phyloP scores from a whole-genome alignment of 2,329 filamentous ascomycete species.

The Pseudogymnoascus destructans region DNA sequence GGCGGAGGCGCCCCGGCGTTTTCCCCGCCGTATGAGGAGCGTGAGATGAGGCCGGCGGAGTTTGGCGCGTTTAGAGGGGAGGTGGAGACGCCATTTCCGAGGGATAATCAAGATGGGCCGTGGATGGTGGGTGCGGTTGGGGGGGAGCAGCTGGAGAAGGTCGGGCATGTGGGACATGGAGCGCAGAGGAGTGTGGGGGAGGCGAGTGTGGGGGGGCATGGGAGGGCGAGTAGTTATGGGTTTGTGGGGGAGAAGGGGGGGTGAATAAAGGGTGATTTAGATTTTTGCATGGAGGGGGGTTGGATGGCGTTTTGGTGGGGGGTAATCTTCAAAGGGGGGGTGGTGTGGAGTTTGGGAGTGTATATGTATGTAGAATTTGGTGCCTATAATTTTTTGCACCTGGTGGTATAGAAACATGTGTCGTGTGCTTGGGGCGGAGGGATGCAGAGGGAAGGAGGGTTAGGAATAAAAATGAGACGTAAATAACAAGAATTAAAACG shows the following conservation, averaged over 20 bases:
- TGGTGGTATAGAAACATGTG: neutral
- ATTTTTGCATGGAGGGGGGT: neutral
- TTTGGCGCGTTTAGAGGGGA: neutral
- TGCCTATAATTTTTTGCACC: neutral
- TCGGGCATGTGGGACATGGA: neutral
- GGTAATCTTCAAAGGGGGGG: neutral
- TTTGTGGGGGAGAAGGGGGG: neutral
- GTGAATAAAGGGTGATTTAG: neutral
- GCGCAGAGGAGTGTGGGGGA: neutral
- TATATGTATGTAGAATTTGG: neutral
- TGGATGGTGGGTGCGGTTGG: conserved; percentile 12
- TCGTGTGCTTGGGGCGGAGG: neutral
- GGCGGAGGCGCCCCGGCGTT: conserved; percentile 30
- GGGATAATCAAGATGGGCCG: neutral
- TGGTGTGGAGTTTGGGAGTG: neutral
- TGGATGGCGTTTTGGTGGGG: neutral
- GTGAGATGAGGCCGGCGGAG: neutral
- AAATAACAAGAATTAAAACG: neutral
- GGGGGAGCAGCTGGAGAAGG: neutral
- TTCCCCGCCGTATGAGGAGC: neutral
- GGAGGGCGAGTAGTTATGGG: neutral
- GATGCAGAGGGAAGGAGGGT: neutral
- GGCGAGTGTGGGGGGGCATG: neutral
- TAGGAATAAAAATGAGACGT: neutral
- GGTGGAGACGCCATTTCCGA: neutral